These are phyloP conservation scores for Vinca major DNA, from an alignment of 305 asterid genomes.

Conservation along the genomic window DNA sequence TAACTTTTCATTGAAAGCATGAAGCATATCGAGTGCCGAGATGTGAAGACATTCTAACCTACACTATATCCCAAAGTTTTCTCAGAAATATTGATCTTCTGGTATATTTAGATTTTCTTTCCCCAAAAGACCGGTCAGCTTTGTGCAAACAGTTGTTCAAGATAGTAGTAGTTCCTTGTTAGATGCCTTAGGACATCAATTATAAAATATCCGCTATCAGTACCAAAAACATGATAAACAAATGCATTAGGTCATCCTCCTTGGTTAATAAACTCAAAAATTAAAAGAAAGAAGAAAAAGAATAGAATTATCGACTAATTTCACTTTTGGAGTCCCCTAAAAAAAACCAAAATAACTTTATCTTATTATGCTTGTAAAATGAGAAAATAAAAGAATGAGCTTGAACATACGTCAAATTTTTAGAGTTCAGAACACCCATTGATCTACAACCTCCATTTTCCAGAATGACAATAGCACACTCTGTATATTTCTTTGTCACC, in stretches of 20 bases:
- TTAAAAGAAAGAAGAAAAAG: too few species aligned
- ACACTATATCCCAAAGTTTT: background rate
- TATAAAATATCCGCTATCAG: background rate
- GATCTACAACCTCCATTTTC: slow-evolving; percentile 96
- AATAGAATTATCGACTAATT: background rate
- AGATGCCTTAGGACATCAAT: background rate
- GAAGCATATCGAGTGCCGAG: background rate
- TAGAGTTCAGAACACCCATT: slow-evolving; percentile 75
- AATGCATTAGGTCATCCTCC: background rate
- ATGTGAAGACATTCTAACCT: background rate
- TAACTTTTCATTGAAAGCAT: background rate
- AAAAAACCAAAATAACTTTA: background rate
- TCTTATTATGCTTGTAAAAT: background rate
- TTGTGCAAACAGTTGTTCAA: background rate
- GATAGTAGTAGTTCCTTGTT: background rate
- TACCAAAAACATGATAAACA: background rate
- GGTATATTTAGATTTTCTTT: background rate
- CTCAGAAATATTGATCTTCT: background rate
- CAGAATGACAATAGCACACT: slow-evolving; percentile 80
- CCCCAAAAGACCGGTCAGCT: background rate
- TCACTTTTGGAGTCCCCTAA: background rate
- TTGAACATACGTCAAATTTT: slow-evolving; percentile 74
- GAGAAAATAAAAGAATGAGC: slow-evolving; percentile 10
- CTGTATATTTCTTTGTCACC: slow-evolving; percentile 78
- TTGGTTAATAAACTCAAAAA: background rate